Percentiles rank a stretch among this genome's conserved stretches.
These are phyloP conservation scores for Alternaria gaisen DNA, from an alignment of 2,329 filamentous ascomycete species.

Conservation along the genomic window DNA sequence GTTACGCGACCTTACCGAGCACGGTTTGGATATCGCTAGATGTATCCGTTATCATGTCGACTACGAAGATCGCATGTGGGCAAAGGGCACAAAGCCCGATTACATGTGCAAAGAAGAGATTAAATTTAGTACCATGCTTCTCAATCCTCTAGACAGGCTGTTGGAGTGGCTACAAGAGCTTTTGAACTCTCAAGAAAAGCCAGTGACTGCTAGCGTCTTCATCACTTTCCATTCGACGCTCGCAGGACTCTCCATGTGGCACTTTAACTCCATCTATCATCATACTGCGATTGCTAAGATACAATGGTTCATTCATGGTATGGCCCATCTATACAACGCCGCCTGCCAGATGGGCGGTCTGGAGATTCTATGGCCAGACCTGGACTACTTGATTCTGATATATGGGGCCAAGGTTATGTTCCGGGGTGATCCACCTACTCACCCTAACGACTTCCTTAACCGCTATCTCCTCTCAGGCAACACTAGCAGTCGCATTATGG, in stretches of 20 bases:
- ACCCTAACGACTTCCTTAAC: slow-evolving; percentile 20
- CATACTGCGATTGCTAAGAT: slow-evolving; percentile 16
- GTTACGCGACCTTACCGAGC: slow-evolving; percentile 16
- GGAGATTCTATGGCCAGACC: slow-evolving; percentile 23
- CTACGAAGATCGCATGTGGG: slow-evolving; percentile 30
- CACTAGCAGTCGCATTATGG: slow-evolving; percentile 7
- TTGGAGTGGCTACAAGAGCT: slow-evolving; percentile 20
- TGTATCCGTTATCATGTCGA: slow-evolving; percentile 23
- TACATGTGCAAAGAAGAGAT: slow-evolving; percentile 26
- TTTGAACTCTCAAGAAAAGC: background rate
- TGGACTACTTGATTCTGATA: slow-evolving; percentile 30
- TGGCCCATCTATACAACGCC: slow-evolving; percentile 34
- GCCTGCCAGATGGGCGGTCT: slow-evolving; percentile 27
- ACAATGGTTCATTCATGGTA: slow-evolving; percentile 24
- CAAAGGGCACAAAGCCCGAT: slow-evolving; percentile 21
- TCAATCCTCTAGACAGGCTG: slow-evolving; percentile 10
- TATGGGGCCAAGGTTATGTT: slow-evolving; percentile 27
- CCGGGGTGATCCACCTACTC: slow-evolving; percentile 23
- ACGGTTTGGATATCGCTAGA: slow-evolving; percentile 12
- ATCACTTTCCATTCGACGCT: slow-evolving; percentile 23
- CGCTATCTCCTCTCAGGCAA: slow-evolving; percentile 17
- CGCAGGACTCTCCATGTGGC: slow-evolving; percentile 20
- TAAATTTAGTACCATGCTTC: slow-evolving; percentile 29
- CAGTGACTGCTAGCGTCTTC: slow-evolving; percentile 15
- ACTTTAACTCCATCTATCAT: slow-evolving; percentile 20